Evolutionary conservation across 1,139 yeast genomes (phyloP), one percentile per base, ranked within the genome.

Genomic region (Petasospora rhodanensis): DNA sequence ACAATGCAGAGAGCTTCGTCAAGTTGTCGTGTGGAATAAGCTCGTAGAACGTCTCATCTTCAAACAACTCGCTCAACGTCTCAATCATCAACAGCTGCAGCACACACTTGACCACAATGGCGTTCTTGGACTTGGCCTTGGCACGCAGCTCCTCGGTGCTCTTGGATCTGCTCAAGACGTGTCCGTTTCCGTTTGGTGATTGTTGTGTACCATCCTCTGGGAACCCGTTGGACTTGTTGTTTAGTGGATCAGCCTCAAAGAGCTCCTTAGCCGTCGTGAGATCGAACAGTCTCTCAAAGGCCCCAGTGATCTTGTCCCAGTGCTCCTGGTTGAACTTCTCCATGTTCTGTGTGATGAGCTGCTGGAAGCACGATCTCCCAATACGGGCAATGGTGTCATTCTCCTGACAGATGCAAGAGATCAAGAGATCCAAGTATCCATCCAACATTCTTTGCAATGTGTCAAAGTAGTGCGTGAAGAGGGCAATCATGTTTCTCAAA

Each of bases 351-450:
- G 79, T 62, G 40, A 91, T 70, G 42, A 91, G 66, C 41, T 80
- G 84, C 43, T 82, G 80, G 40, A 91, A 68, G 56, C 98, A 89
- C 9, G 91, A 78, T 51, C 94, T 76, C 14, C 98, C 98, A 46
- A 89, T 87, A 50, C 95, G 72, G 1, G 97, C 94, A 49, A 93
- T 89, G 0, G 97, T 87, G 51, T 91, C 98, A 56, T 91, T 91
- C 50, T 89, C 96, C 59, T 91, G 98, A 51, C 96, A 86, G 33
- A 91, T 85, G 60, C 98, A 93, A 7, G 91, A 79, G 4, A 79
- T 79, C 35, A 93, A 61, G 37, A 93, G 67, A 24, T 76, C 78
- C 59, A 93, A 66, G 55, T 82, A 86, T 2, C 86, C 93, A 41
- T 75, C 82, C 35, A 91, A 66, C 73, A 83, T 75, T 26, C 73